phyloP scores from a whole-genome alignment of 257 asterid species.

The Thymus mandschuricus region DNA sequence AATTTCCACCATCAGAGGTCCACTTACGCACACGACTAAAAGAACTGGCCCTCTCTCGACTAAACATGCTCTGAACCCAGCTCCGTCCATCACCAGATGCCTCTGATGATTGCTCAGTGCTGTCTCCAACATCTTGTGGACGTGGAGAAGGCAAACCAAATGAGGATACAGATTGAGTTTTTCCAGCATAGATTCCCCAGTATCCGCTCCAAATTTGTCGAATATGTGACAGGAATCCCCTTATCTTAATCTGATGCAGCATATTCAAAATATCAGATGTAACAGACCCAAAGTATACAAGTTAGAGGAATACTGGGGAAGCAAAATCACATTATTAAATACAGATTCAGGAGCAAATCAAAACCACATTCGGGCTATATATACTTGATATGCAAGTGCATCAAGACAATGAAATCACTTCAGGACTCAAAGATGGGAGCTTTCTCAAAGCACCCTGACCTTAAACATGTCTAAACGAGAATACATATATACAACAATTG shows the following conservation, averaged over 20 bases:
- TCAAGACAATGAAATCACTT: too few species aligned
- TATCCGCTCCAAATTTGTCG: constrained; percentile 80
- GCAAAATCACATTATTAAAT: too few species aligned
- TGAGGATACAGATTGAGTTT: constrained; percentile 62
- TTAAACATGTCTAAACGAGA: background rate
- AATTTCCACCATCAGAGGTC: constrained; percentile 64
- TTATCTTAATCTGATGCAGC: constrained; percentile 70
- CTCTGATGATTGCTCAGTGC: constrained; percentile 75
- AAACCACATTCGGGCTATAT: constrained; percentile 1
- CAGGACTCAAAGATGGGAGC: too few species aligned
- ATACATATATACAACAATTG: background rate
- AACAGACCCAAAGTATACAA: constrained; percentile 14
- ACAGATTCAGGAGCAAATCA: constrained; percentile 21
- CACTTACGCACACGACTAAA: constrained; percentile 68
- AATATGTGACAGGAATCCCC: constrained; percentile 85
- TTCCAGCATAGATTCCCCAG: constrained; percentile 84
- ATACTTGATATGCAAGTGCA: constrained; percentile 14
- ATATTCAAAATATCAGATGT: constrained; percentile 30
- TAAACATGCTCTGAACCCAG: constrained; percentile 99
- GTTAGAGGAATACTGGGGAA: too few species aligned
- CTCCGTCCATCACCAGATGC: constrained; percentile 92
- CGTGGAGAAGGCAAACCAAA: constrained; percentile 89
- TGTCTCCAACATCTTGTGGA: constrained; percentile 68
- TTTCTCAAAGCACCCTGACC: background rate
- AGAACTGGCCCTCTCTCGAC: constrained; percentile 81